Base-by-base conservation (phyloP, 2,329 filamentous ascomycete genomes). In the Diaporthe vexans region DNA sequence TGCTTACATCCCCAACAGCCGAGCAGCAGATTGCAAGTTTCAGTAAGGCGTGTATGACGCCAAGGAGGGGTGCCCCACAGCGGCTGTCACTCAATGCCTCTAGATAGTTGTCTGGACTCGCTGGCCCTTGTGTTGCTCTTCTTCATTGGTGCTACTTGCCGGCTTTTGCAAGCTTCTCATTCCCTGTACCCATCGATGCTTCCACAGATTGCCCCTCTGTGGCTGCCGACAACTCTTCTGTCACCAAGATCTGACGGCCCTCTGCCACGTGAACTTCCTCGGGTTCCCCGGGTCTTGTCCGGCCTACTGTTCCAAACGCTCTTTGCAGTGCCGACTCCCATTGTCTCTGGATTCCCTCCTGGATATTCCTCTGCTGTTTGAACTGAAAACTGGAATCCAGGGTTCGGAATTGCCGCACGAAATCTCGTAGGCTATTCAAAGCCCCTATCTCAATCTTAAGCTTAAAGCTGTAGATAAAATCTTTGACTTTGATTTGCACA, bases 381-480 rank as follows among this genome's bases (percentile, higher is more conserved):
- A 51, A 33, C 7, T 56, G 56, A n/a, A 71, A 56, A 8, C 21
- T 33, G 17, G 65, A 56, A 26, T 73, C 72, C 3, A 52, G 35
- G 21, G 24, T 40, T 48, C 72, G 58, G 4, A 71, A 63, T 2
- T 71, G 72, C 26, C 59, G 72, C 26, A 73, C 58, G 21, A 71
- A 63, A 10, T 71, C 56, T 54, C 72, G 72, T 6, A 86, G 81
- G 17, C 81, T 82, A 37, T 88, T 83, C 13, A 91, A 81, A 54
- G 91, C 86, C 21, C 88, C 86, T 75, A 87, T 86, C 79, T 91
- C 90, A n/a, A 90, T 84, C 75, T 89, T 88, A 54, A 89, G 82
- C 76, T 87, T 87, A 77, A 86, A 79, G 58, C 81, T 83, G 78
- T 86, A 87, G 8, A 85, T 82, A 26, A 84, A 83, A 17, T 82